Evolutionary conservation across 1,284 basidiomycete species (phyloP).

Genomic region (Sanghuangporus weigelae): DNA sequence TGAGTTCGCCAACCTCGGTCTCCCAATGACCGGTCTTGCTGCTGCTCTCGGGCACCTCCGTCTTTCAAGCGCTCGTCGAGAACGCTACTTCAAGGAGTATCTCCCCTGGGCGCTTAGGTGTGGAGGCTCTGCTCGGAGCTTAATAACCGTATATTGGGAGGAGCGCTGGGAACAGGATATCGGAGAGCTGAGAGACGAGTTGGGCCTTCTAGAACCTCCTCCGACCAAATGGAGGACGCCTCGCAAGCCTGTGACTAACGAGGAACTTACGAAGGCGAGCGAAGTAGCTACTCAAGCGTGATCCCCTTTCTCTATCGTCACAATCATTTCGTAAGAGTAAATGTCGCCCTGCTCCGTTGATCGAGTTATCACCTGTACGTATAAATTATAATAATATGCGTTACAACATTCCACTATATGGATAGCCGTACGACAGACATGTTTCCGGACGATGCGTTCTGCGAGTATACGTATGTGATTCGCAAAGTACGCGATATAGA

Average conservation of each 20-base stretch:
- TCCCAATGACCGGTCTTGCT: conserved; percentile 86
- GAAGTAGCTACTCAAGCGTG: background rate
- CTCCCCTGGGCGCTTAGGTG: conserved; percentile 88
- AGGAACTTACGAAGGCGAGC: conserved; percentile 29
- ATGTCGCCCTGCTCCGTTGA: background rate
- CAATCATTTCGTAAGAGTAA: background rate
- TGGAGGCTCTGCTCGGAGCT: conserved; percentile 65
- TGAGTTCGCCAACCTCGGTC: conserved; percentile 88
- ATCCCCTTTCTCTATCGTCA: background rate
- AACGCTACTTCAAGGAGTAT: conserved; percentile 69
- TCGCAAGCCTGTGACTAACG: conserved; percentile 22
- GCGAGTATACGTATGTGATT: background rate
- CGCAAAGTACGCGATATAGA: background rate
- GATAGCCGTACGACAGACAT: background rate
- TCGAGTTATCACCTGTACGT: background rate
- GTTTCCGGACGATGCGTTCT: background rate
- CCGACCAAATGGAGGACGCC: conserved; percentile 58
- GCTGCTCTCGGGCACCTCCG: conserved; percentile 71
- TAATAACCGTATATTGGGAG: conserved; percentile 97
- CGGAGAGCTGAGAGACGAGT: conserved; percentile 72
- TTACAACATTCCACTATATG: no score
- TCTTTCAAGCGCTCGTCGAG: conserved; percentile 50
- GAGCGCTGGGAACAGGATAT: conserved; percentile 85
- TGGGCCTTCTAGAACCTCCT: conserved; percentile 81
- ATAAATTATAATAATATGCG: no score